Base-by-base conservation (phyloP, 805 yeast species). In the Candida glaebosa region DNA sequence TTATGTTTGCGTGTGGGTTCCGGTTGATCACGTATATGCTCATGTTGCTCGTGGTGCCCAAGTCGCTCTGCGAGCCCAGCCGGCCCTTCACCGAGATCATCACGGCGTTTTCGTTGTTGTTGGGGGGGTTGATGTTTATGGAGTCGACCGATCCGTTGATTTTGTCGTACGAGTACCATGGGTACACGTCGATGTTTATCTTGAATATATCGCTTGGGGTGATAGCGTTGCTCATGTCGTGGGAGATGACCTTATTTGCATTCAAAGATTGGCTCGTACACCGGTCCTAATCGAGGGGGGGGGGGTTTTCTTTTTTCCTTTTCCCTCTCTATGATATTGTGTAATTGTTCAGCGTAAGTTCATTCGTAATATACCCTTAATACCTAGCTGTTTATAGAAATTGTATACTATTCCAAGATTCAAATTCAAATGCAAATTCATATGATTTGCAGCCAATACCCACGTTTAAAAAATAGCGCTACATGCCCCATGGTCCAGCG, bases 91-190 rank as follows among this genome's bases (percentile, higher is more conserved):
- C 96, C 1, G 99, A 93, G 63, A 63, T 91, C 34, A 58, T 93
- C 26, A 79, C 84, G 0, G 71, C 90, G 12, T 90, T 91, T 65
- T 78, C 89, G 46, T 71, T 93, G 45, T 60, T 93, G 9, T 76
- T 87, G 48, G 99, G 99, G 36, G 99, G 99, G 7, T 63, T 86
- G 47, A 82, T 93, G 19, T 93, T 93, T 60, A 88, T 90, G 90
- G 87, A 88, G 61, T 82, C 93, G 41, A 86, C 95, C 34, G 91
- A 87, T 56, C 95, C 93, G 51, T 79, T 87, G 4, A 80, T 93
- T 24, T 80, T 78, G 51, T 90, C 87, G 16, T 72, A 89, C 80
- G 87, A 22, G 86, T 59, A 41, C 78, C 71, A 22, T 0, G 85
- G 79, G 44, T 85, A 73, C 45, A 91, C 70, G 58, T 88, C 97